Percentiles rank a stretch among this genome's conserved stretches.
Evolutionary conservation across 257 asterid species (phyloP).

Genomic region (Nicotiana benthamiana): DNA sequence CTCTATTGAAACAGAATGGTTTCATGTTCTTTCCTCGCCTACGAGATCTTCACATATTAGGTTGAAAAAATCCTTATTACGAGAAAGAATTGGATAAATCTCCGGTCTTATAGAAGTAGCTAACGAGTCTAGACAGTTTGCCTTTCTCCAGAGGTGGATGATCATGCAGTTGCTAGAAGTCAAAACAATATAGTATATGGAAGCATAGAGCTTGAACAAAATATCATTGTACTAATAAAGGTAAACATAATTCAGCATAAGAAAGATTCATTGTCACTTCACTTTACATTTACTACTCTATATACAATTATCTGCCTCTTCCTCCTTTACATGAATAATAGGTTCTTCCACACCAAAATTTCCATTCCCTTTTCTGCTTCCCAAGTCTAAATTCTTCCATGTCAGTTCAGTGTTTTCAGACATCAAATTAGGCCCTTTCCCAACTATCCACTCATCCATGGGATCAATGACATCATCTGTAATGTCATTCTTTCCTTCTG

Average conservation of each 20-base stretch:
- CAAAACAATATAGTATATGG: background rate
- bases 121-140: too few relatives aligned
- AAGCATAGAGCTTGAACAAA: background rate
- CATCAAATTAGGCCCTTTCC: background rate
- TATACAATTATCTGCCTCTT: background rate
- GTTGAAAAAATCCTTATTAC: too few relatives aligned
- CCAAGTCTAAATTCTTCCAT: constrained; percentile 12
- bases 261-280: background rate
- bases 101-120: too few relatives aligned
- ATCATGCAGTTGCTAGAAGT: background rate
- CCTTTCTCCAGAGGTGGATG: background rate
- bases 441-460: constrained; percentile 26
- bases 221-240: background rate
- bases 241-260: background rate
- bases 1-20: too few relatives aligned
- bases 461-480: constrained; percentile 11
- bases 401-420: background rate
- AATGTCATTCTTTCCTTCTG: constrained; percentile 4
- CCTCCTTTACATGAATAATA: background rate
- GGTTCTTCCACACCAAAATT: background rate
- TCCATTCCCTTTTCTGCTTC: background rate
- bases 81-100: too few relatives aligned
- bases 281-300: background rate
- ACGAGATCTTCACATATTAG: too few relatives aligned
- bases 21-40: too few relatives aligned